Base-by-base conservation (phyloP, 768 basidiomycete species). In the Tylopilus cervinicoccineus region DNA sequence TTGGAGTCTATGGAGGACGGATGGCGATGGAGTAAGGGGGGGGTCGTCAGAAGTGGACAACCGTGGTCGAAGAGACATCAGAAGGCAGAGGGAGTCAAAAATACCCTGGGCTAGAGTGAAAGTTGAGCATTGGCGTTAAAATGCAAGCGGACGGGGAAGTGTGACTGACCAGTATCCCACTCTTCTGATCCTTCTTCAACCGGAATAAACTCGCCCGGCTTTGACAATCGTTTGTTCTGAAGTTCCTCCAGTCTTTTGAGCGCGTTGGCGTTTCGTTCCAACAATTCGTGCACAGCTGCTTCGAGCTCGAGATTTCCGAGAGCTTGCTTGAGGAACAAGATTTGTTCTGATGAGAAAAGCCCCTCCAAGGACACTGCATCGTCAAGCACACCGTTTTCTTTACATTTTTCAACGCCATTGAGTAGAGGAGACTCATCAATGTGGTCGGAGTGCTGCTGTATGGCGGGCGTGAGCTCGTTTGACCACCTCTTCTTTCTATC, bases 111-210 rank as follows among this genome's bases (percentile, higher is more conserved):
- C 90, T 91, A 61, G 32, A 50, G 52, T 28, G n/a, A 45, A 57
- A 38, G 27, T 43, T 52, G 49, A 57, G 59, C 34, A 8, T 4
- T 50, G 45, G 47, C 4, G n/a, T 38, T 24, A 33, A 38, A 46
- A 28, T 4, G 52, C 6, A 44, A 29, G 49, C 54, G 11, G 31
- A 38, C 24, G 26, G 31, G 47, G 38, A 17, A 20, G n/a, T 12
- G 34, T 29, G 44, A 65, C 83, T 55, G 60, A 90, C 89, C 90
- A 51, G 78, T 79, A 55, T 88, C 83, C 85, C 85, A 89, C 63
- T 93, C 89, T 64, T 90, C 88, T 11, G 86, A 85, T 28, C 76
- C 84, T 60, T 81, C 77, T 60, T 81, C 76, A 4, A 81, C 80
- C 45, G 71, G 72, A 28, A 63, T 62, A 9, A 71, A 76, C 32